Base-by-base conservation (phyloP, 352 stramenopile genomes). In the Phytophthora multivora region DNA sequence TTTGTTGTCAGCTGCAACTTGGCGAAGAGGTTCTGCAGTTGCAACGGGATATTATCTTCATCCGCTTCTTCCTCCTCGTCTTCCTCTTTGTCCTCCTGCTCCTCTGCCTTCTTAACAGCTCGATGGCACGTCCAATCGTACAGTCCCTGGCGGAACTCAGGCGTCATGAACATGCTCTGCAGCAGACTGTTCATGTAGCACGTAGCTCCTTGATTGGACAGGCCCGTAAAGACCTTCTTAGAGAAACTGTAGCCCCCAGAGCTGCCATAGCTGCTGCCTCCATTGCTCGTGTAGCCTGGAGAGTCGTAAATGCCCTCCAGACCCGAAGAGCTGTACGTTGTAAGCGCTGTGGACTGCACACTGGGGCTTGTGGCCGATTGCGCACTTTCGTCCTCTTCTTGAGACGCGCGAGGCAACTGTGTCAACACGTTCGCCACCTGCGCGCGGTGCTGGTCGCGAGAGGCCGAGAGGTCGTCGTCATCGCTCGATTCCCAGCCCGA, bases 181-280 rank as follows among this genome's bases (percentile, higher is more conserved):
- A 98, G 75, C 40, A 98, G 63, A 42, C 82, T 95, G 70, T 98
- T 98, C 88, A 98, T 96, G 75, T 98, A 98, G 71, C 91, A 98
- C n/a, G 90, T 98, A 12, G 89, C 90, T 18, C 89, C 91, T 53
- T 97, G 90, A 63, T 97, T 97, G 16, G 79, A 93, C 2, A 97
- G 70, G 0, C 90, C 90, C 35, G 82, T 91, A 66, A 87, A 95
- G 28, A 54, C 57, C 46, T 86, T 91, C 19, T 51, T 38, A 3
- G 53, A 39, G 28, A 56, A 16, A 4, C 26, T 60, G 41, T 60
- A 72, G 31, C 51, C 59, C 4, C 54, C 42, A 13, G 40, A 58
- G 38, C 64, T 77, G 26, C 55, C 58, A 39, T 77, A 74, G 39
- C 49, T 72, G 49, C 69, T 77, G 13, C 66, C 45, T 9, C 51